Evolutionary conservation across 306 rosid genomes (phyloP).

Genomic region (Cucurbita ficifolia): DNA sequence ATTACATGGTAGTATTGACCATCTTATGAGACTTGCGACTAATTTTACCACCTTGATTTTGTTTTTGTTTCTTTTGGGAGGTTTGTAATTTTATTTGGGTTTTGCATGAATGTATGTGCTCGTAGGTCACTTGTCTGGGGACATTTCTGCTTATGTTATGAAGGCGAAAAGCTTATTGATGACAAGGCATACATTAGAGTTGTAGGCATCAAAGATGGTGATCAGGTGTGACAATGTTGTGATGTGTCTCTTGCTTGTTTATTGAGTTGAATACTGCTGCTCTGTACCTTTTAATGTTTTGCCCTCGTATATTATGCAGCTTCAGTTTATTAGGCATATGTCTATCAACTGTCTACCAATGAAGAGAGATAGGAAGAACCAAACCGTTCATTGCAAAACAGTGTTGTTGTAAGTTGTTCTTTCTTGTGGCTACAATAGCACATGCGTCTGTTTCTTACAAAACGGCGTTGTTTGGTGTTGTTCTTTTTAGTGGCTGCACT

Average conservation of each 20-base stretch:
- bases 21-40: background rate
- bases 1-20: slow-evolving; percentile 18
- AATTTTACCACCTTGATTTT: background rate
- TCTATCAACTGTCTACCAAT: slow-evolving; percentile 24
- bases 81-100: background rate
- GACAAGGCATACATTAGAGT: slow-evolving; percentile 18
- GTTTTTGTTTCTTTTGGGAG: background rate
- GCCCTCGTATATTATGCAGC: slow-evolving; percentile 17
- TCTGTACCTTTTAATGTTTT: background rate
- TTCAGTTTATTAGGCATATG: slow-evolving; percentile 36
- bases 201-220: slow-evolving; percentile 38
- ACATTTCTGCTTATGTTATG: slow-evolving; percentile 36
- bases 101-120: background rate
- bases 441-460: background rate
- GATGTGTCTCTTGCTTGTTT: background rate
- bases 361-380: slow-evolving; percentile 15
- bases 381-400: slow-evolving; percentile 9
- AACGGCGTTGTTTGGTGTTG: slow-evolving; percentile 3
- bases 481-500: background rate
- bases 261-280: background rate
- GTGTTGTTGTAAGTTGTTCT: slow-evolving; percentile 11
- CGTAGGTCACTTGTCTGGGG: slow-evolving; percentile 41
- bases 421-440: background rate
- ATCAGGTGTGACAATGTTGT: slow-evolving; percentile 21
- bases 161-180: slow-evolving; percentile 26